Conservation (phyloP, 371 early-diverging fungal genomes). For the Mucor lusitanicus region DNA sequence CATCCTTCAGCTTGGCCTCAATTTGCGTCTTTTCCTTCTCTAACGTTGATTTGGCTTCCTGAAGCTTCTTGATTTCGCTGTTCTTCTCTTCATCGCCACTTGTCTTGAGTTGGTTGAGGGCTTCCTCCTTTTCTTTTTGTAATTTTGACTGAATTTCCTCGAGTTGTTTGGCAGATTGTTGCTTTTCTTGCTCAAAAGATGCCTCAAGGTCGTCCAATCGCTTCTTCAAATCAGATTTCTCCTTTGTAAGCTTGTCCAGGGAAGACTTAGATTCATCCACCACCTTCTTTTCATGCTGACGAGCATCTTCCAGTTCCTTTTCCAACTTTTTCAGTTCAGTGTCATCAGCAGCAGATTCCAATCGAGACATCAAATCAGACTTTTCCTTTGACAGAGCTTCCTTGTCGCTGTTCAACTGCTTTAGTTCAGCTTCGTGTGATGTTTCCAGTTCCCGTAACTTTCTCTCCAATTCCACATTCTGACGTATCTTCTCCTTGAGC, state of each 20-base stretch:
- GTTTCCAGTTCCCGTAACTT: conserved; percentile 1
- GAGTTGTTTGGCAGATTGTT: background rate
- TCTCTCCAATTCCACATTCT: conserved; percentile 21
- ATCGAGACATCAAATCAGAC: background rate
- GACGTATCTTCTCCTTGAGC: conserved; percentile 8
- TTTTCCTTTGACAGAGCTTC: background rate
- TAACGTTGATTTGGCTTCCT: background rate
- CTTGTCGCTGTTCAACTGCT: background rate
- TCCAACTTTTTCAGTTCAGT: background rate
- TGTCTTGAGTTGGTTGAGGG: background rate
- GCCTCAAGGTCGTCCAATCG: background rate
- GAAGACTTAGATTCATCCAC: background rate
- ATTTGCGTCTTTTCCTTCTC: background rate
- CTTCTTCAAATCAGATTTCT: background rate
- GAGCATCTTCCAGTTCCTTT: background rate
- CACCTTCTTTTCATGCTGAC: background rate
- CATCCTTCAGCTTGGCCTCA: background rate
- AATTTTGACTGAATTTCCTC: background rate
- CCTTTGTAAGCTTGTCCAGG: background rate
- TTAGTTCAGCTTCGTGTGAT: background rate
- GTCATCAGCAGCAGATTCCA: background rate
- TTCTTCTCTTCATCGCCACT: background rate
- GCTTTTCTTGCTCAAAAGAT: background rate
- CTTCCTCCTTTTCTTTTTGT: background rate
- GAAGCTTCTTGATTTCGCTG: background rate